phyloP scores from a whole-genome alignment of 139 green algal genomes.

The Choricystis sp. region DNA sequence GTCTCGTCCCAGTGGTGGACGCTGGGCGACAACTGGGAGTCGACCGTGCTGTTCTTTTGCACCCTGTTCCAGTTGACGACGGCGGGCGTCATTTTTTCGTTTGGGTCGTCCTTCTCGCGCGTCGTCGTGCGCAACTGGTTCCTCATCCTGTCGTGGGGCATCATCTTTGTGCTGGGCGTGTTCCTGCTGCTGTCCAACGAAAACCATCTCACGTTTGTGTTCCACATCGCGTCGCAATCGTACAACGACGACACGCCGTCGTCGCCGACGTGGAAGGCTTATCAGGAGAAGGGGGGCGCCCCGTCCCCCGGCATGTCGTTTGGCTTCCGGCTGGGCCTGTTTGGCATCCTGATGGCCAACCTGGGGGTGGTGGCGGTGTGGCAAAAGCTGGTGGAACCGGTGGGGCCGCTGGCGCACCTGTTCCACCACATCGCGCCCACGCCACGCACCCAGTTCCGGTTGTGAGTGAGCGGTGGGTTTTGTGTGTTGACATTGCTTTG shows the following conservation, averaged over 20 bases:
- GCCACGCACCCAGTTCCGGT: not conserved
- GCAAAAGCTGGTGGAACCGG: not conserved
- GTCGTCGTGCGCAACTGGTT: conserved; percentile 4
- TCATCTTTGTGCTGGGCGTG: not conserved
- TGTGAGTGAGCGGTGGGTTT: no score
- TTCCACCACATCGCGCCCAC: not conserved
- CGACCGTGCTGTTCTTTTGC: conserved; percentile 4
- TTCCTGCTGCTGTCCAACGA: not conserved
- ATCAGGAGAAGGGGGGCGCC: not conserved
- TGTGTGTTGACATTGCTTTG: not conserved
- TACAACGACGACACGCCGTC: not conserved
- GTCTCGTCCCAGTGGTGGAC: conserved; percentile 5
- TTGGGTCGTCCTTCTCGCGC: conserved; percentile 4
- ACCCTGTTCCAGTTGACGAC: conserved; percentile 7
- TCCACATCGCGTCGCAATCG: not conserved
- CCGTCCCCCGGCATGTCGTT: not conserved
- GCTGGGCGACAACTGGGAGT: conserved; percentile 11
- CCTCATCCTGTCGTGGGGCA: not conserved
- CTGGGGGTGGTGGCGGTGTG: not conserved
- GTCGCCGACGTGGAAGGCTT: not conserved
- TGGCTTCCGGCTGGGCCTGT: not conserved
- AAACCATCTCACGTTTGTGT: not conserved
- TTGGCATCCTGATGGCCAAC: not conserved
- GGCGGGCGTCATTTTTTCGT: conserved; percentile 4
- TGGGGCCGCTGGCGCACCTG: not conserved